Evolutionary conservation across 2,329 filamentous ascomycete species (phyloP), one percentile per base, ranked within the genome.

Genomic region (Trichoderma atroviride): DNA sequence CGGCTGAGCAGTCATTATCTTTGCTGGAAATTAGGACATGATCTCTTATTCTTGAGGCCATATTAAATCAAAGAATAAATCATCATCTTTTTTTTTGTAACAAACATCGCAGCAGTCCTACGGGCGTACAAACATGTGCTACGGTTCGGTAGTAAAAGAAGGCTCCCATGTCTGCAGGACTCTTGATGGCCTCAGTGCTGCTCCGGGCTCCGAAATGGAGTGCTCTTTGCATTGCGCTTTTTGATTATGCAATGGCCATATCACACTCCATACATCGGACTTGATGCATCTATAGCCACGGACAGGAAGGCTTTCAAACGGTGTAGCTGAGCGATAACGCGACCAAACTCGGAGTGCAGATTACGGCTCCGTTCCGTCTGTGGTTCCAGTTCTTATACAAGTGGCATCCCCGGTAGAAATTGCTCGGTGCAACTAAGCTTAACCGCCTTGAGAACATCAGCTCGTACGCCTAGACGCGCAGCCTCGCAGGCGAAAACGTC

Each of bases 301-400:
- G 33, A 64, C 22, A 27, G n/a, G 5, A n/a, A 50, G 13, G 16
- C 22, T 13, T 35, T 19, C 14, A 66, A 19, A 11, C 24, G 52
- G 53, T 33, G 33, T 31, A 37, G 50, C 37, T 59, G 53, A 29
- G 55, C 53, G 64, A 57, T 57, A 33, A 27, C 27, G 47, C 29
- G 29, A 9, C 37, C 52, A 5, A 35, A 40, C 43, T 65, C 62
- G 62, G 62, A 66, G 62, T 66, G 37, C 62, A 66, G 62, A 66
- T 66, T 66, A 66, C 62, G 53, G 57, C 62, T 66, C 62, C 62
- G 62, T 55, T 37, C 62, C 37, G 53, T 47, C 37, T n/a, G 24
- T 14, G 27, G 47, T 35, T 35, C 27, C 16, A 14, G 47, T 35
- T 35, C 40, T 22, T 66, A 57, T 57, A 57, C 27, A 66, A 31